Conservation (phyloP, 1,139 yeast genomes). For the Yamadazyma diospyri region DNA sequence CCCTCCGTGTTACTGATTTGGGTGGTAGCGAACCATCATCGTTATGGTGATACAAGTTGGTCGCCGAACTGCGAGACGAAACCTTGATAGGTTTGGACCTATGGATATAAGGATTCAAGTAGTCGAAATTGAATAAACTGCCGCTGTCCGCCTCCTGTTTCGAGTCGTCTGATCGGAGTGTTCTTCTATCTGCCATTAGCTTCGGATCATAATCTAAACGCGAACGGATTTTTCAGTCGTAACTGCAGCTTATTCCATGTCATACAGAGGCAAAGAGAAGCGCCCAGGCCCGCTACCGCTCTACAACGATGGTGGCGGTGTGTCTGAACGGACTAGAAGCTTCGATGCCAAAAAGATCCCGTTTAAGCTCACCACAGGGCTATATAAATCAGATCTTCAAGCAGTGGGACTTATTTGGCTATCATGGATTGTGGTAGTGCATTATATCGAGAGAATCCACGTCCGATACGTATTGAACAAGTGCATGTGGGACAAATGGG, state of each 20-base stretch:
- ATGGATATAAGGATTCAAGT: slow-evolving; percentile 24
- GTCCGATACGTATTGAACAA: slow-evolving; percentile 44
- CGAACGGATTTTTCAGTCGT: background rate
- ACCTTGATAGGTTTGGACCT: slow-evolving; percentile 20
- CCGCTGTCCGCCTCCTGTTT: slow-evolving; percentile 3
- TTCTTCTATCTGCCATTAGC: slow-evolving; percentile 11
- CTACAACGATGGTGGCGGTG: slow-evolving; percentile 6
- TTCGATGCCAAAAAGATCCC: slow-evolving; percentile 1
- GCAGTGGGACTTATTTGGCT: slow-evolving; percentile 4
- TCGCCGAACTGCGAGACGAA: background rate
- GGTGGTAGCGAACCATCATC: slow-evolving; percentile 5
- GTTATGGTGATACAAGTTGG: slow-evolving; percentile 6
- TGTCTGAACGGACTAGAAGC: background rate
- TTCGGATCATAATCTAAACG: slow-evolving; percentile 2
- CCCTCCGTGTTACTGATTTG: background rate
- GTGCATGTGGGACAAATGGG: slow-evolving; percentile 71
- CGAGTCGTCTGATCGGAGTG: slow-evolving; percentile 21
- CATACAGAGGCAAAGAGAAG: slow-evolving; percentile 16
- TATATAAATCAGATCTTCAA: background rate
- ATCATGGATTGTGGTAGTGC: slow-evolving; percentile 48
- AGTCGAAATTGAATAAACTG: slow-evolving; percentile 30
- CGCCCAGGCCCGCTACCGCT: slow-evolving; percentile 8
- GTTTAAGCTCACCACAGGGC: no score
- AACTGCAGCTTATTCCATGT: slow-evolving; percentile 7
- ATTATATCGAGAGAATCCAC: slow-evolving; percentile 59